Evolutionary conservation across 495 filamentous ascomycete species (phyloP).

Genomic region (Penicillium desertorum): DNA sequence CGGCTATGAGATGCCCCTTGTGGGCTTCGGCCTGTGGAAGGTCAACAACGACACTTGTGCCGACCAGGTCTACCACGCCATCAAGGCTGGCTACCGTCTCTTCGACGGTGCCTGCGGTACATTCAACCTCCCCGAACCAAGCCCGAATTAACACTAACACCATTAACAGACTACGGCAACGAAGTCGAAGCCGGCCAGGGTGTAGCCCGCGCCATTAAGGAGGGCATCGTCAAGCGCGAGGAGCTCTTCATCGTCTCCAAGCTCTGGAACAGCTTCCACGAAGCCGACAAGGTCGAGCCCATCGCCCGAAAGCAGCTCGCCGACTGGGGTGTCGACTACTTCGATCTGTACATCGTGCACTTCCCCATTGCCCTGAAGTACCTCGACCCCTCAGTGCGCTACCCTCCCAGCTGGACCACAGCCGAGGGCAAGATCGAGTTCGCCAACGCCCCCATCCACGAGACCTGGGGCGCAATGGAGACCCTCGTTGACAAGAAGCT

Average conservation of each 20-base stretch:
- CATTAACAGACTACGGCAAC: conserved; percentile 75
- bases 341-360: conserved; percentile 80
- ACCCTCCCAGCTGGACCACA: conserved; percentile 74
- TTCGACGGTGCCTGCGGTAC: conserved; percentile 86
- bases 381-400: conserved; percentile 72
- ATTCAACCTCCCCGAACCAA: conserved; percentile 26
- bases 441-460: conserved; percentile 71
- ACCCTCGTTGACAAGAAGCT: conserved; percentile 66
- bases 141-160: conserved; percentile 23
- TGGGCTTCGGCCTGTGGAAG: conserved; percentile 85
- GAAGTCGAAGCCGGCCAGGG: conserved; percentile 82
- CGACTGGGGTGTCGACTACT: conserved; percentile 84
- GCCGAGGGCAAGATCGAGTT: conserved; percentile 60
- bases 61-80: conserved; percentile 82
- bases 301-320: conserved; percentile 70
- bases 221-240: conserved; percentile 79
- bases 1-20: conserved; percentile 82
- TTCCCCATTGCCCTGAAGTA: conserved; percentile 80
- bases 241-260: conserved; percentile 93
- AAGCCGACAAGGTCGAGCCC: conserved; percentile 67
- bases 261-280: conserved; percentile 90
- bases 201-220: conserved; percentile 81
- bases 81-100: conserved; percentile 83
- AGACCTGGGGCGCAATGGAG: conserved; percentile 92
- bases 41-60: conserved; percentile 74